phyloP scores from a whole-genome alignment of 176 grass and related monocot species.

The Hyparrhenia diplandra region DNA sequence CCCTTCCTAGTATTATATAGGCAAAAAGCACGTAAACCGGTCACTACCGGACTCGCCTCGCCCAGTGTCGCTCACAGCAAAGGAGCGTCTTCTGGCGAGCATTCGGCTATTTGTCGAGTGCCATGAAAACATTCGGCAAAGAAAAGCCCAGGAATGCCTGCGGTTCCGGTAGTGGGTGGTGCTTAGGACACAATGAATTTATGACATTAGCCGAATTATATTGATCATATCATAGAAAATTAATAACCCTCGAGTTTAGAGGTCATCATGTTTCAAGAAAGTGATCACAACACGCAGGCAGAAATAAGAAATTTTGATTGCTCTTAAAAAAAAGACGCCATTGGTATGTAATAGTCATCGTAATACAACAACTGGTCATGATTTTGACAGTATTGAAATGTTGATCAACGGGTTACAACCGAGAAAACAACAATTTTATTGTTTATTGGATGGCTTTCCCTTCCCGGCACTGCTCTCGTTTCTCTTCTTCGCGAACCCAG shows the following conservation, averaged over 20 bases:
- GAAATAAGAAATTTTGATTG: not conserved
- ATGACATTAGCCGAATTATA: no score
- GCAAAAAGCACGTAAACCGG: no score
- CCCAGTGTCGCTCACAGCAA: no score
- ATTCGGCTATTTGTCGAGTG: no score
- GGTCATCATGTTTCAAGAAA: not conserved
- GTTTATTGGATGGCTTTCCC: conserved; percentile 25
- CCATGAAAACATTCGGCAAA: no score
- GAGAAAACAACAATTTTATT: conserved; percentile 12
- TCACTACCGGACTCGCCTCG: no score
- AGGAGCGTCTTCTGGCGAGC: no score
- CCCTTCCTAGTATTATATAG: no score
- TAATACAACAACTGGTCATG: not conserved
- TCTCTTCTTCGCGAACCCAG: conserved; percentile 63
- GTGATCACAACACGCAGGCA: not conserved
- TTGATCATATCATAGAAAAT: not conserved
- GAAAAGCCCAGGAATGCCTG: no score
- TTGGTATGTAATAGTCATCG: not conserved
- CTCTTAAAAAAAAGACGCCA: not conserved
- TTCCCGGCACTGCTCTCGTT: conserved; percentile 36
- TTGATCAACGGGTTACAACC: not conserved
- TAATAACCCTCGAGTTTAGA: not conserved
- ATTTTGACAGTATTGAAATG: not conserved
- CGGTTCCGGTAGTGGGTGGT: no score
- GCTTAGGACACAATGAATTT: no score